Evolutionary conservation across 2,329 filamentous ascomycete species (phyloP), one percentile per base, ranked within the genome.

Genomic region (Sordariomycetes sp.): DNA sequence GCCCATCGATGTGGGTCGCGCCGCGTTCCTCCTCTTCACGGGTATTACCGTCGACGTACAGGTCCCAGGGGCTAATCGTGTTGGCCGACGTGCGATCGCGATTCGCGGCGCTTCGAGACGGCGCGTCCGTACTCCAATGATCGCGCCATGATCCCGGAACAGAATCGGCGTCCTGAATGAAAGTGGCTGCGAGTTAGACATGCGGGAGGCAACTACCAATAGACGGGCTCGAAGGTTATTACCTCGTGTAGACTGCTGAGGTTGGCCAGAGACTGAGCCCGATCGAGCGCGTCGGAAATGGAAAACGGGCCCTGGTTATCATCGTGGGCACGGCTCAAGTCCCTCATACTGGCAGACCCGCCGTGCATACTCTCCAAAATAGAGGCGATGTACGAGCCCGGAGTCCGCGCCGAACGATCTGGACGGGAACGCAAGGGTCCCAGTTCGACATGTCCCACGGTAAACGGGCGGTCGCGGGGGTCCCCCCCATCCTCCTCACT

Each of bases 1-100:
- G 78, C 3, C 90, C 90, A 68, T 95, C 85, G 1, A 86, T 36
- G n/a, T 25, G 57, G 45, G 36, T 35, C 34, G 45, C 54, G 5
- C 28, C 25, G 22, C 22, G 8, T n/a, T 56, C 54, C 5, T 45
- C 54, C 10, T 42, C 24, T n/a, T 22, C 17, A 42, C 39, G 54
- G 17, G 15, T 25, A 13, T 24, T 51, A 22, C 42, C 17, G 8
- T 34, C 12, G 42, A 56, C 42, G 50, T 56, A 56, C 4, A 56
- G 50, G 6, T 56, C 54, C 54, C 54, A 56, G 20, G 34, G 45
- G 32, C 22, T 55, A 48, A 48, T 42, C 22, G 36, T 48, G 8
- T 32, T 3, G 28, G 28, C 28, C 42, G 54, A 56, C 10, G 39
- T 24, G 15, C 42, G 17, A 24, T 50, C 45, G 22, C 45, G 45